A percentile compares a stretch with the other conserved stretches of the same genome.
Conservation (phyloP, 2,329 filamentous ascomycete genomes). For the Stemphylium beticola region DNA sequence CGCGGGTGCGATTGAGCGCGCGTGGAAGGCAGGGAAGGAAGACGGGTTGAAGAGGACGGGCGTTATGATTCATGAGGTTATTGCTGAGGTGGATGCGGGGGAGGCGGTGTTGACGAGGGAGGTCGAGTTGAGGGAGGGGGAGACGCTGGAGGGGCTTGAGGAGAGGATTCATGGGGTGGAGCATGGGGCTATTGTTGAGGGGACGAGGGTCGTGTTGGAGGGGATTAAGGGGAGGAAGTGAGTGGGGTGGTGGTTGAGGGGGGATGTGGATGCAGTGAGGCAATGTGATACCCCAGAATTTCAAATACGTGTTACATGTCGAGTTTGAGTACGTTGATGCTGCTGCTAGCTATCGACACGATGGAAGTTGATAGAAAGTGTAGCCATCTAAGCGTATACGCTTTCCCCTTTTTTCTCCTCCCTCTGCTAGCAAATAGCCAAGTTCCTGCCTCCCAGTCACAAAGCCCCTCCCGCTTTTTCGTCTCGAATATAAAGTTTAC, state of each 20-base stretch:
- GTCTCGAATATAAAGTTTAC: neutral
- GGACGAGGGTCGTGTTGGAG: slow-evolving; percentile 62
- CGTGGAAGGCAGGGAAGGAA: slow-evolving; percentile 73
- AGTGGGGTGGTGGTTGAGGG: neutral
- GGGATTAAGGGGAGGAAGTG: slow-evolving; percentile 29
- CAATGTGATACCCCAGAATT: slow-evolving; percentile 16
- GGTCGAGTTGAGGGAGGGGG: slow-evolving; percentile 66
- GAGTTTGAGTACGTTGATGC: too few species aligned
- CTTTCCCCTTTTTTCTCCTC: too few species aligned
- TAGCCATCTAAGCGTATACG: too few species aligned
- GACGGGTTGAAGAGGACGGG: slow-evolving; percentile 73
- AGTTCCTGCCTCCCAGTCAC: too few species aligned
- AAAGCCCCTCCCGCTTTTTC: neutral
- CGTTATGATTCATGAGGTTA: slow-evolving; percentile 88
- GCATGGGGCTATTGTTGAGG: slow-evolving; percentile 79
- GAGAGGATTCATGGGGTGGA: slow-evolving; percentile 77
- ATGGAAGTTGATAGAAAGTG: too few species aligned
- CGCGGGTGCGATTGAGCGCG: slow-evolving; percentile 76
- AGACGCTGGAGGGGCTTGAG: slow-evolving; percentile 68
- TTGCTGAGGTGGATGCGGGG: slow-evolving; percentile 77
- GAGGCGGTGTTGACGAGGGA: slow-evolving; percentile 73
- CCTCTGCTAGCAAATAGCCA: too few species aligned
- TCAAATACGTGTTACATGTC: too few species aligned
- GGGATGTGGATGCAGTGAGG: too few species aligned
- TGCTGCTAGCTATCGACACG: too few species aligned